Percentiles rank a stretch among this genome's conserved stretches.
phyloP scores from a whole-genome alignment of 1,284 basidiomycete species.

The Papiliotrema nemorosa region DNA sequence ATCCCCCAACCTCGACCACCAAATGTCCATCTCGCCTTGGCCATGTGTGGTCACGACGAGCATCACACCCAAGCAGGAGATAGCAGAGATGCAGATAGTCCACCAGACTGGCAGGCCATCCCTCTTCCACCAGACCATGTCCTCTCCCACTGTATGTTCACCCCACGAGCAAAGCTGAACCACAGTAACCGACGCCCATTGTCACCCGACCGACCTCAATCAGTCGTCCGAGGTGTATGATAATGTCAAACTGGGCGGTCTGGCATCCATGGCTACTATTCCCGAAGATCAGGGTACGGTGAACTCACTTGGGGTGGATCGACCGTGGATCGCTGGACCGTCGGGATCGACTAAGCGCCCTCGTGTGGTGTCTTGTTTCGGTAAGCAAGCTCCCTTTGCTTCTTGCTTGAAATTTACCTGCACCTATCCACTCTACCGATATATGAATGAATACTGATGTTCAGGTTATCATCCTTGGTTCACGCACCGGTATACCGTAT shows the following conservation, averaged over 20 bases:
- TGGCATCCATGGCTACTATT: slow-evolving; percentile 44
- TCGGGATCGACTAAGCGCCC: slow-evolving; percentile 6
- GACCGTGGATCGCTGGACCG: slow-evolving; percentile 12
- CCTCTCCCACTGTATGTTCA: neutral
- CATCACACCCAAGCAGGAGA: no score
- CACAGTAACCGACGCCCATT: slow-evolving; percentile 49
- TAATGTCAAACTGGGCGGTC: slow-evolving; percentile 31
- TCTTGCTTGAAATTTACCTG: neutral
- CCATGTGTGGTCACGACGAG: no score
- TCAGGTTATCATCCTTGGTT: slow-evolving; percentile 55
- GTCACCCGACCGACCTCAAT: slow-evolving; percentile 48
- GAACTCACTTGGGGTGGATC: slow-evolving; percentile 11
- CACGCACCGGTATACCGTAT: slow-evolving; percentile 48
- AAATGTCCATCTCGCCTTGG: no score
- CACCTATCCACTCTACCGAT: neutral
- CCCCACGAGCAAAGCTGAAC: neutral
- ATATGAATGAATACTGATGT: no score
- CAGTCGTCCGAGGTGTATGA: slow-evolving; percentile 22
- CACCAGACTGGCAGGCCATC: slow-evolving; percentile 25
- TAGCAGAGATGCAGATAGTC: neutral
- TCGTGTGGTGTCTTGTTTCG: slow-evolving; percentile 44
- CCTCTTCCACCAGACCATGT: neutral
- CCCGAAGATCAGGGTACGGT: slow-evolving; percentile 41
- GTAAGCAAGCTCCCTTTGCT: slow-evolving; percentile 22
- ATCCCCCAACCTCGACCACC: neutral